These are phyloP conservation scores for Trichoderma breve DNA, from an alignment of 2,329 filamentous ascomycete species.

Conservation along the genomic window DNA sequence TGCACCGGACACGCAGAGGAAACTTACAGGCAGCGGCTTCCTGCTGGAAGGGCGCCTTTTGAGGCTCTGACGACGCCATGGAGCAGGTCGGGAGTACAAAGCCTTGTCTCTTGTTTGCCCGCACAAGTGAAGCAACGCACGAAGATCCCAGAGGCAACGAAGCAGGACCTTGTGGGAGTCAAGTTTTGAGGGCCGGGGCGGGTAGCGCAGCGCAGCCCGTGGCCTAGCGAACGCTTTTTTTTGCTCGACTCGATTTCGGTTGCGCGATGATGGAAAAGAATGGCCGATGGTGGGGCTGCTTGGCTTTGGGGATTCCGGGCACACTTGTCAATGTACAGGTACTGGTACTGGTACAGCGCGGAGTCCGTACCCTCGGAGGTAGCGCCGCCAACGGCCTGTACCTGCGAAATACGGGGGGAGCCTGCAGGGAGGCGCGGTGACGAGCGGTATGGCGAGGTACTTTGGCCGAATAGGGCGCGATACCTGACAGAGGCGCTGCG, in stretches of 20 bases:
- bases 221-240: constrained; percentile 9
- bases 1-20: constrained; percentile 1
- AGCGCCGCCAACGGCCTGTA: neutral
- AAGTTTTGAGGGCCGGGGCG: constrained; percentile 18
- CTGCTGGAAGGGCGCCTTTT: constrained; percentile 18
- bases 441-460: neutral
- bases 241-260: neutral
- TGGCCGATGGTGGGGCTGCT: constrained; percentile 15
- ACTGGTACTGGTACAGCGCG: neutral
- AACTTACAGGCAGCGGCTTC: constrained; percentile 23
- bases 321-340: neutral
- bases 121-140: neutral
- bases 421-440: neutral
- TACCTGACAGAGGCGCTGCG: neutral
- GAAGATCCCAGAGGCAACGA: neutral
- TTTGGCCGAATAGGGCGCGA: neutral
- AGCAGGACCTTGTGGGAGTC: constrained; percentile 12
- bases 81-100: neutral
- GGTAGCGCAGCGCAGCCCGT: constrained; percentile 17
- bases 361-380: neutral
- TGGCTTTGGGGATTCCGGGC: neutral
- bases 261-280: constrained; percentile 9
- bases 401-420: neutral
- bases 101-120: neutral
- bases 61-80: constrained; percentile 23